Conservation (phyloP, 345 rosid genomes). For the Eucalyptus sp. region DNA sequence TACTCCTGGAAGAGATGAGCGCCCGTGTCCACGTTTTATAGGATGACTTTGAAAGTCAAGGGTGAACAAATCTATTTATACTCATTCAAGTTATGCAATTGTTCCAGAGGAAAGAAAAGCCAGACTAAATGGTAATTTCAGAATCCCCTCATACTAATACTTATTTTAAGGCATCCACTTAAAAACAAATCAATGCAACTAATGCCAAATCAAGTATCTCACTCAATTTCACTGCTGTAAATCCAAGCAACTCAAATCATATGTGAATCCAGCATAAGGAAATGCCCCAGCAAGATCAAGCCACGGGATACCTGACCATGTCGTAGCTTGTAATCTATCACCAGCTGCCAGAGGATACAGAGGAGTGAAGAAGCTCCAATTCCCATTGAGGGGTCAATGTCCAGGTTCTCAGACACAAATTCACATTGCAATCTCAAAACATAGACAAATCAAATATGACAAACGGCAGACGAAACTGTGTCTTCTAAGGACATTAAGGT, state of each 20-base stretch:
- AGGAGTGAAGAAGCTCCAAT: neutral
- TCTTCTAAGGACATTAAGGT: neutral
- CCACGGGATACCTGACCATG: neutral
- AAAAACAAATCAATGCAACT: neutral
- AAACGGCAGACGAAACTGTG: neutral
- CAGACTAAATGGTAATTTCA: neutral
- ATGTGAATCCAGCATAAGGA: neutral
- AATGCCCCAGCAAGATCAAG: neutral
- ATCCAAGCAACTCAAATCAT: neutral
- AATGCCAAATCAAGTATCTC: neutral
- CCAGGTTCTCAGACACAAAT: neutral
- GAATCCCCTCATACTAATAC: neutral
- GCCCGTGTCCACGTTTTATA: fast-evolving
- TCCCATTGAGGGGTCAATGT: neutral
- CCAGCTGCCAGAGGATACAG: neutral
- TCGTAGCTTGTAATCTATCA: neutral
- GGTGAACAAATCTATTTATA: neutral
- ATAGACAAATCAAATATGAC: neutral
- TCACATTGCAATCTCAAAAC: neutral
- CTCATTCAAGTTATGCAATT: neutral
- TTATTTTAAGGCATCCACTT: neutral
- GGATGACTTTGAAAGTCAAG: neutral
- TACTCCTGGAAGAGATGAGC: neutral
- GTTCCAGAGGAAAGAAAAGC: neutral
- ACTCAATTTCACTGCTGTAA: neutral